Evolutionary conservation across 2,329 filamentous ascomycete genomes (phyloP).

Genomic region (Colletotrichum sublineola): DNA sequence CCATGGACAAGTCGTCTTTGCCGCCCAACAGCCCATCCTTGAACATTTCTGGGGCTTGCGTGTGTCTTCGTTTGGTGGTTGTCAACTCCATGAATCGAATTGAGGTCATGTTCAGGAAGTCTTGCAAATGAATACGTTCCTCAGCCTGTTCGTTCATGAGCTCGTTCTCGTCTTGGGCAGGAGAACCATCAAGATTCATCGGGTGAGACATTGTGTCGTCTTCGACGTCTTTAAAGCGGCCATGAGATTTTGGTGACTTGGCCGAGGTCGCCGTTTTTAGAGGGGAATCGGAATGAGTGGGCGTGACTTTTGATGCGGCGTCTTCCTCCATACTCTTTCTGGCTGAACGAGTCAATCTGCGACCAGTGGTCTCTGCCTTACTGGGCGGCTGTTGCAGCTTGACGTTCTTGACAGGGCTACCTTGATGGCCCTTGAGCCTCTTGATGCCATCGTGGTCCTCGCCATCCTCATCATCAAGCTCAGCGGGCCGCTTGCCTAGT

Average conservation of each 20-base stretch:
- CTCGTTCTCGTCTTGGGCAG: slow-evolving; percentile 57
- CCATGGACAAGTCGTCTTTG: slow-evolving; percentile 71
- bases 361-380: slow-evolving; percentile 75
- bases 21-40: slow-evolving; percentile 58
- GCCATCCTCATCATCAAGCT: slow-evolving; percentile 74
- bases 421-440: slow-evolving; percentile 77
- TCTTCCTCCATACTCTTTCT: slow-evolving; percentile 61
- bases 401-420: slow-evolving; percentile 83
- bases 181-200: slow-evolving; percentile 59
- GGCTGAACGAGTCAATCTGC: slow-evolving; percentile 66
- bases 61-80: slow-evolving; percentile 94
- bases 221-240: slow-evolving; percentile 67
- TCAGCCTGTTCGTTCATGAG: slow-evolving; percentile 64
- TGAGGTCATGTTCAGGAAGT: slow-evolving; percentile 94
- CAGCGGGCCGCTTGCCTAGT: slow-evolving; percentile 79
- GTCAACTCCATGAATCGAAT: slow-evolving; percentile 99
- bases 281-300: slow-evolving; percentile 63
- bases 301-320: slow-evolving; percentile 52
- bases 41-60: slow-evolving; percentile 71
- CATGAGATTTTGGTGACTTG: slow-evolving; percentile 69
- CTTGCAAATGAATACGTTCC: slow-evolving; percentile 83
- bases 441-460: slow-evolving; percentile 74
- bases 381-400: slow-evolving; percentile 77
- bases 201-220: slow-evolving; percentile 59
- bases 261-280: slow-evolving; percentile 55